These are phyloP conservation scores for Diaporthe australafricana DNA, from an alignment of 2,329 filamentous ascomycete species.

Conservation along the genomic window DNA sequence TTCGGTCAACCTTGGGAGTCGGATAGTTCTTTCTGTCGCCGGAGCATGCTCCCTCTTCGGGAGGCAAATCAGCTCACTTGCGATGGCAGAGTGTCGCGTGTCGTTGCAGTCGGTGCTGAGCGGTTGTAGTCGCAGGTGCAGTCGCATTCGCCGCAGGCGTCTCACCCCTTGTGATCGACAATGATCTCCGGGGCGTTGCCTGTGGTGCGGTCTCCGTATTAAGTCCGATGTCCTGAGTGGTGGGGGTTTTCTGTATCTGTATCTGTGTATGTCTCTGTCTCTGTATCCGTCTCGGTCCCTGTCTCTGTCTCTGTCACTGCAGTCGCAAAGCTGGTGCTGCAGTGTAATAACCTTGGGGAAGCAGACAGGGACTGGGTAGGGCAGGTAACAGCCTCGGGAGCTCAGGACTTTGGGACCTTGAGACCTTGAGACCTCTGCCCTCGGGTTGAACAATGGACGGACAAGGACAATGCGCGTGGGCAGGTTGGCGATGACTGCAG, in stretches of 20 bases:
- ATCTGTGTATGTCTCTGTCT: neutral
- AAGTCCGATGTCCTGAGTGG: conserved; percentile 2
- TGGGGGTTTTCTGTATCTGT: too few species aligned
- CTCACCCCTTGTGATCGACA: conserved; percentile 23
- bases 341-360: neutral
- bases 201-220: neutral
- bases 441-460: conserved; percentile 16
- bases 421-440: neutral
- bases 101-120: conserved; percentile 25
- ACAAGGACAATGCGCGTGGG: conserved; percentile 2
- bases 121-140: neutral
- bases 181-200: conserved; percentile 15
- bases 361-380: neutral
- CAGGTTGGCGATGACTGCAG: conserved; percentile 18
- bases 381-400: conserved; percentile 19
- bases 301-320: neutral
- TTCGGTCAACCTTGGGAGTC: conserved; percentile 8
- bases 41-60: conserved; percentile 16
- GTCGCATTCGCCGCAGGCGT: conserved; percentile 19
- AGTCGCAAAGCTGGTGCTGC: neutral
- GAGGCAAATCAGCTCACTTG: conserved; percentile 14
- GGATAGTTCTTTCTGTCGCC: neutral
- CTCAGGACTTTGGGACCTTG: conserved; percentile 5
- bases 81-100: conserved; percentile 24
- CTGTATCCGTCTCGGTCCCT: too few species aligned